Evolutionary conservation across 371 early-diverging fungal genomes (phyloP).

Genomic region (Chytridium lagenaria): DNA sequence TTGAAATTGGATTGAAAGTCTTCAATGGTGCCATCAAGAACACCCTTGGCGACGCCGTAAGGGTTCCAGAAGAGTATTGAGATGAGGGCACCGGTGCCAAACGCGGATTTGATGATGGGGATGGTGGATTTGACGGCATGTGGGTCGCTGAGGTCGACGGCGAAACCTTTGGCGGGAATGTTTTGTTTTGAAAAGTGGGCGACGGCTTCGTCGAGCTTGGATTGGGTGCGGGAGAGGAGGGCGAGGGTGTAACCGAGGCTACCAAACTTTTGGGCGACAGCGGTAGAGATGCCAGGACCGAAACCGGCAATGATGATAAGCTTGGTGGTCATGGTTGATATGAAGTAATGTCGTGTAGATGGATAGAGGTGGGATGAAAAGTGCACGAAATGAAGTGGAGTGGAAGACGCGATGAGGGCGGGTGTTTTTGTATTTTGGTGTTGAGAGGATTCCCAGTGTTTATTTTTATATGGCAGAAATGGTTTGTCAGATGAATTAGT

Average conservation of each 20-base stretch:
- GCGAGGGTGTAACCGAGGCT: slow-evolving; percentile 31
- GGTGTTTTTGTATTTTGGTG: too few relatives aligned
- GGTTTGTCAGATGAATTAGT: too few relatives aligned
- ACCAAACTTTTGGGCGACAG: slow-evolving; percentile 31
- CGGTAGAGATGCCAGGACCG: slow-evolving; percentile 36
- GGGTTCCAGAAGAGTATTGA: not conserved
- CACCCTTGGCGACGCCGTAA: not conserved
- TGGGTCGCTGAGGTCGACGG: slow-evolving; percentile 32
- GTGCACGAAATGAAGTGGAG: too few relatives aligned
- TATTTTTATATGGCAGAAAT: too few relatives aligned
- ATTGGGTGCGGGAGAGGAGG: slow-evolving; percentile 34
- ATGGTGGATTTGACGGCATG: slow-evolving; percentile 16
- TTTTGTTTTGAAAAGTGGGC: too few relatives aligned
- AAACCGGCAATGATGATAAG: slow-evolving; percentile 39
- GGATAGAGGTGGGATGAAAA: too few relatives aligned
- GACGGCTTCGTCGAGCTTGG: slow-evolving; percentile 32
- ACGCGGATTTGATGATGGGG: not conserved
- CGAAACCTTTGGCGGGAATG: slow-evolving; percentile 31
- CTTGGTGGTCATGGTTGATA: not conserved
- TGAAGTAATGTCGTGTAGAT: too few relatives aligned
- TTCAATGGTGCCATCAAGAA: not conserved
- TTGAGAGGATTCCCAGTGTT: too few relatives aligned
- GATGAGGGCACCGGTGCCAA: not conserved
- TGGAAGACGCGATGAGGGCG: too few relatives aligned
- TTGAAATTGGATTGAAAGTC: slow-evolving; percentile 12